Percentiles rank a stretch among this genome's conserved stretches.
Evolutionary conservation across 345 rosid genomes (phyloP).

Genomic region (Noccaea caerulescens): DNA sequence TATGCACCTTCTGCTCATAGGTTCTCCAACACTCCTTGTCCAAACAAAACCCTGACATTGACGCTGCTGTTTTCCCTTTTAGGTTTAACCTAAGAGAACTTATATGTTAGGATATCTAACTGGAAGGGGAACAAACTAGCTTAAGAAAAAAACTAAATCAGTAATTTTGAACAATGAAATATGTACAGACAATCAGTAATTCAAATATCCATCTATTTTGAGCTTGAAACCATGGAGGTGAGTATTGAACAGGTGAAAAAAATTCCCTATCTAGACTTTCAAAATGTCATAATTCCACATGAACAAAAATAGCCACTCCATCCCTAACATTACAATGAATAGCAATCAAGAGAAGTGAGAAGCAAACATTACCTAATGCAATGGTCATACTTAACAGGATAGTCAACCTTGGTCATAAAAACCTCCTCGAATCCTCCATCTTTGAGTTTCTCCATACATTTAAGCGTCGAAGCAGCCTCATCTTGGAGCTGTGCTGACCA

Average conservation of each 20-base stretch:
- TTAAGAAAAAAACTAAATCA: conserved; percentile 1
- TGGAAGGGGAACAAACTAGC: conserved; percentile 1
- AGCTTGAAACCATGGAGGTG: conserved; percentile 21
- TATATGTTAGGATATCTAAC: conserved; percentile 33
- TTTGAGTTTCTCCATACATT: conserved; percentile 66
- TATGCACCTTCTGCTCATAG: conserved; percentile 74
- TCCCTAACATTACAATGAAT: neutral
- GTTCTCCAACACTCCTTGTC: conserved; percentile 93
- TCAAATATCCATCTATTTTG: neutral
- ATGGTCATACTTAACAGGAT: conserved; percentile 78
- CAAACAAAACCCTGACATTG: conserved; percentile 70
- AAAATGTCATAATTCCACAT: neutral
- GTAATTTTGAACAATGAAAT: neutral
- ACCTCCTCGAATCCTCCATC: conserved; percentile 83
- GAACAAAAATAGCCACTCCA: conserved; percentile 13
- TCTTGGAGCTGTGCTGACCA: conserved; percentile 64
- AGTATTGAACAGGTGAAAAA: neutral
- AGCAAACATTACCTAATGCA: conserved; percentile 61
- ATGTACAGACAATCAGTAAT: neutral
- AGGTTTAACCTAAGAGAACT: conserved; percentile 63
- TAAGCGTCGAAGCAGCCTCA: conserved; percentile 73
- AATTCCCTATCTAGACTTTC: neutral
- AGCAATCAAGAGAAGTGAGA: conserved; percentile 22
- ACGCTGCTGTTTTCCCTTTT: conserved; percentile 54
- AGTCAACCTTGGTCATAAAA: conserved; percentile 75